Base-by-base conservation (phyloP, 257 asterid species). In the Ophiorrhiza pumila region DNA sequence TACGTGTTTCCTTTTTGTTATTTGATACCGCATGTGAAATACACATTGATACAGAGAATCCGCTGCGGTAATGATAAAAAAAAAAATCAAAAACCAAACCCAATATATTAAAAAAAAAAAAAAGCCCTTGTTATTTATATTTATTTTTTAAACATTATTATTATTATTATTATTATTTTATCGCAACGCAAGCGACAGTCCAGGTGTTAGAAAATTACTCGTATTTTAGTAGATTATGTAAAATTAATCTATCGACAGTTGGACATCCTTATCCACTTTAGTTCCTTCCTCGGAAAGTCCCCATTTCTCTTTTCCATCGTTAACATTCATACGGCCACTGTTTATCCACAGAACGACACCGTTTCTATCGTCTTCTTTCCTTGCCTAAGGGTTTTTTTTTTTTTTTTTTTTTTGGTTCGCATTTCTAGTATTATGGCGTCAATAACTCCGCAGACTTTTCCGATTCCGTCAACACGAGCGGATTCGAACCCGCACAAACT, bases 391-490 rank as follows among this genome's bases (percentile, higher is more conserved):
- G 39, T 64, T 71, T 35, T 34, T 29, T 73, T 2, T 68, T 32
- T 22, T 11, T 58, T 29, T 14, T 5, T 61, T 5, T n/a, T 63
- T 46, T 1, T 10, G 14, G 4, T 62, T 22, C 49, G 0, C 45
- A 25, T 42, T 39, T 64, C 47, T 47, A 62, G 47, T 64, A n/a
- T 29, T 13, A 93, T 93, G 98, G 90, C 97, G 79, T 86, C 98
- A 35, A 85, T 93, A 32, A 75, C 83, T 41, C 80, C 88, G 60
- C 89, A 89, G 56, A 76, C 89, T 75, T 78, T 89, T 65, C 81
- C 86, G 71, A 73, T 87, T 52, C 79, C 81, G 58, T 80, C 79
- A 17, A 46, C 82, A 68, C 85, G 86, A 43, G 47, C 80, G 65
- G 91, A 83, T 73, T 77, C 85, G 46, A 80, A 50, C 64, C 77